Evolutionary conservation across 2,329 filamentous ascomycete species (phyloP), one percentile per base, ranked within the genome.

Genomic region (Achaetomium macrosporum): DNA sequence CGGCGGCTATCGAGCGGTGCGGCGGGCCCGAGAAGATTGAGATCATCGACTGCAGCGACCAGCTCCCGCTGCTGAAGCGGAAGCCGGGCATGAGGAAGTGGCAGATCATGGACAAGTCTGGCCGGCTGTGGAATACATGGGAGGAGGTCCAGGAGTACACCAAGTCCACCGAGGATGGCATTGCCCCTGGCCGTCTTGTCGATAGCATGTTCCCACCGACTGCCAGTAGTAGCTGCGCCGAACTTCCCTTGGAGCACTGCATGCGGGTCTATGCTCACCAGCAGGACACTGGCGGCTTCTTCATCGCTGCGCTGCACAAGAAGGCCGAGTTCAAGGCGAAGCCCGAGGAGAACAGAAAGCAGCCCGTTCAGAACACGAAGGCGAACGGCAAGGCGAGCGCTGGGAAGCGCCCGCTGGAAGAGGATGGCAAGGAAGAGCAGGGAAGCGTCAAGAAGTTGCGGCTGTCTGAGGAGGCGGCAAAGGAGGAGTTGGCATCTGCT

Each of bases 271-370:
- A 97, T 68, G 88, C 91, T 33, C 93, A 99, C 69, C 79, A 90
- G 66, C 93, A 99, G 71, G 90, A 99, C 64, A 99, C 93, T 3
- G 93, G 93, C 51, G 92, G 87, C 19, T 99, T 99, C 77, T 99
- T 99, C 74, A 96, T 99, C 66, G 87, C 90, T 0, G 91, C 96
- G 0, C 73, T 99, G 16, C 88, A 96, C 74, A 99, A 99, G 78
- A 85, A 85, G 67, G 80, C 82, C 25, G 93, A 96, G 60, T 90
- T 95, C 68, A 87, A 81, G 67, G 86, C 84, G 9, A 87, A 81
- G 68, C 84, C 84, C 19, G 88, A 93, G 69, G 77, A 79, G 5
- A 75, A 77, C 52, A 66, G 71, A 50, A 80, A 78, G 64, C 54
- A 55, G 51, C 56, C 57, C 20, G 61, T 20, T 30, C 48, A 59